Evolutionary conservation across 2,329 filamentous ascomycete genomes (phyloP).

Genomic region (Grosmannia serpens): DNA sequence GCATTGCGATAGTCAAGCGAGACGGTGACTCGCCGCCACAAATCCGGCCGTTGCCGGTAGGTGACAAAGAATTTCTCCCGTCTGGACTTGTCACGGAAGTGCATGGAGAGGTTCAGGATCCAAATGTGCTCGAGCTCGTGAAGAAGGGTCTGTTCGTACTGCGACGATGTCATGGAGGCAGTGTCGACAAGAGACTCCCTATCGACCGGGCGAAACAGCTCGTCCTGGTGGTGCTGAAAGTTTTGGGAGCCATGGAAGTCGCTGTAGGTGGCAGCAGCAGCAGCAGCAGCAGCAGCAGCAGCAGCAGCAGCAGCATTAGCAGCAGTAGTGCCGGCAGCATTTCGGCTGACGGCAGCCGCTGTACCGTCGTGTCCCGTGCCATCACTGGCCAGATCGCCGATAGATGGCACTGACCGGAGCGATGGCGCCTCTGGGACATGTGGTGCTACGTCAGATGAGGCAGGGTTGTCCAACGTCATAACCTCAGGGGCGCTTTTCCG

Average conservation of each 20-base stretch:
- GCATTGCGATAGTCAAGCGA: constrained; percentile 86
- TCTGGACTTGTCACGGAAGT: constrained; percentile 85
- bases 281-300: background rate
- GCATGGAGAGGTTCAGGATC: constrained; percentile 98
- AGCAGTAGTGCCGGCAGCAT: too few relatives aligned
- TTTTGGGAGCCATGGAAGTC: background rate
- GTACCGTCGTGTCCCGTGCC: background rate
- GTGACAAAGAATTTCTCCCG: constrained; percentile 98
- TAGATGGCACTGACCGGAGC: background rate
- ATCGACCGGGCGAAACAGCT: background rate
- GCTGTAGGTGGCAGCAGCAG: background rate
- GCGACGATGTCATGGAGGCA: constrained; percentile 37
- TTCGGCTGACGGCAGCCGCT: background rate
- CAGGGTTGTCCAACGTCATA: constrained; percentile 11
- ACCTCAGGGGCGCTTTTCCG: constrained; percentile 38
- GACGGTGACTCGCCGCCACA: constrained; percentile 82
- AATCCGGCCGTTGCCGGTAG: constrained; percentile 66
- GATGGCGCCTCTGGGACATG: constrained; percentile 14
- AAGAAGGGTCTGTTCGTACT: constrained; percentile 55
- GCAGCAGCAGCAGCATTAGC: background rate
- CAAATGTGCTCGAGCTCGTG: constrained; percentile 78
- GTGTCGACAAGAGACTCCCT: constrained; percentile 23
- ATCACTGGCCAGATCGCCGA: background rate
- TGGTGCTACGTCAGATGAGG: background rate
- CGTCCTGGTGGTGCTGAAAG: background rate